These are phyloP conservation scores for Patellifolia procumbens DNA, from an alignment of 179 eudicot species.

Conservation along the genomic window DNA sequence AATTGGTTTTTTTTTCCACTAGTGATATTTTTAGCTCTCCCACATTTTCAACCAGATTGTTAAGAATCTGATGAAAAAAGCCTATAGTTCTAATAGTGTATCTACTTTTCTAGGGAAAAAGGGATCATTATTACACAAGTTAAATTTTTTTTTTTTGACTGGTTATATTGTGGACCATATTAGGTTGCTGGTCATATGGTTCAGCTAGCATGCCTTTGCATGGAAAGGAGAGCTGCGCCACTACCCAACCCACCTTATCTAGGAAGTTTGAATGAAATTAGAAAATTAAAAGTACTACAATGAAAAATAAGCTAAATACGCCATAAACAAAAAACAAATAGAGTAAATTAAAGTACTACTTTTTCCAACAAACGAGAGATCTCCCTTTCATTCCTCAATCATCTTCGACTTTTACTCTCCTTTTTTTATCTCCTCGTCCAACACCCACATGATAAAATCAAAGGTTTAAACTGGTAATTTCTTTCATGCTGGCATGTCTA, in stretches of 20 bases:
- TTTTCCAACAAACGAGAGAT: slow-evolving; percentile 60
- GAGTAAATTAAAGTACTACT: slow-evolving; percentile 6
- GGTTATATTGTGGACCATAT: slow-evolving; percentile 35
- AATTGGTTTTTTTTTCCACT: background rate
- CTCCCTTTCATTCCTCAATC: slow-evolving; percentile 65
- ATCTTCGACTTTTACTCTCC: slow-evolving; percentile 45
- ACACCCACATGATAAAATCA: slow-evolving; percentile 5
- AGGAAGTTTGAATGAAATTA: slow-evolving; percentile 16
- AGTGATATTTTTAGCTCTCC: no score
- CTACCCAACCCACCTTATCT: slow-evolving; percentile 33
- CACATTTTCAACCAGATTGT: no score
- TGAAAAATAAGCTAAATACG: slow-evolving; percentile 4
- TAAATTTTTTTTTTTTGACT: no score
- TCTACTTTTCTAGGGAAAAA: no score
- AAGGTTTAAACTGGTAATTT: background rate
- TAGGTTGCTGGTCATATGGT: slow-evolving; percentile 44
- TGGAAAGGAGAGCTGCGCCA: slow-evolving; percentile 61
- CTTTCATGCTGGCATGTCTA: slow-evolving; percentile 13
- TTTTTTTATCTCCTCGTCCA: slow-evolving; percentile 7
- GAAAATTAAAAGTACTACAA: background rate
- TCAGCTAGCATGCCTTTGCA: slow-evolving; percentile 56
- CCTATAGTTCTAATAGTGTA: no score
- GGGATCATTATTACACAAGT: no score
- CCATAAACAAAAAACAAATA: background rate
- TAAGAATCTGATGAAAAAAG: no score